Conservation (phyloP, 257 asterid genomes). For the Solanum arcanum region DNA sequence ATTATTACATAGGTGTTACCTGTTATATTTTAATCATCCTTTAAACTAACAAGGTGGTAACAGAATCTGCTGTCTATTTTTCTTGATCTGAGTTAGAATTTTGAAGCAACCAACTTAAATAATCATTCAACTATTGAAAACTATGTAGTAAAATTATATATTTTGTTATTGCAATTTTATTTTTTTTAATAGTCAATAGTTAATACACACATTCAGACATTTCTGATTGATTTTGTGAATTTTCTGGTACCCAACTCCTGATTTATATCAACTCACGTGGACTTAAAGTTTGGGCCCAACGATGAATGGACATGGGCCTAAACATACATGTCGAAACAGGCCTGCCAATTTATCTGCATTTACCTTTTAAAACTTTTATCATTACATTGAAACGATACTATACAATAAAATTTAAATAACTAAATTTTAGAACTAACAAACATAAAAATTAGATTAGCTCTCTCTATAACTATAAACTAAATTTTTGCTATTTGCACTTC, state of each 20-base stretch:
- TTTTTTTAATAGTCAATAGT: too few relatives aligned
- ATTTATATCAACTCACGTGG: neutral
- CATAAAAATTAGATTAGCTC: neutral
- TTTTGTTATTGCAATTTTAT: too few relatives aligned
- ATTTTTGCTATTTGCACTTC: too few relatives aligned
- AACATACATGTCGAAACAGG: neutral
- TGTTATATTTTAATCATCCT: neutral
- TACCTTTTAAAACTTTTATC: neutral
- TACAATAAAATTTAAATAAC: too few relatives aligned
- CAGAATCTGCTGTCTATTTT: neutral
- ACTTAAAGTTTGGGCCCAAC: neutral
- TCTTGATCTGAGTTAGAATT: neutral
- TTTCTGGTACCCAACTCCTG: neutral
- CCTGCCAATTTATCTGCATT: neutral
- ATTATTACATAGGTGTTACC: neutral
- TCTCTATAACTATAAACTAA: too few relatives aligned
- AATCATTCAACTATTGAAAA: neutral
- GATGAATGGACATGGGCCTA: neutral
- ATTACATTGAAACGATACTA: too few relatives aligned
- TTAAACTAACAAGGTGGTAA: neutral
- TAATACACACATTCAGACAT: neutral
- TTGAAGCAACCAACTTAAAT: neutral
- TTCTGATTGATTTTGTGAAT: neutral
- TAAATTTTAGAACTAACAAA: too few relatives aligned
- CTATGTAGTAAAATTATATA: too few relatives aligned